Evolutionary conservation across 2,329 filamentous ascomycete species (phyloP).

Genomic region (Alternaria novae-zelandiae): DNA sequence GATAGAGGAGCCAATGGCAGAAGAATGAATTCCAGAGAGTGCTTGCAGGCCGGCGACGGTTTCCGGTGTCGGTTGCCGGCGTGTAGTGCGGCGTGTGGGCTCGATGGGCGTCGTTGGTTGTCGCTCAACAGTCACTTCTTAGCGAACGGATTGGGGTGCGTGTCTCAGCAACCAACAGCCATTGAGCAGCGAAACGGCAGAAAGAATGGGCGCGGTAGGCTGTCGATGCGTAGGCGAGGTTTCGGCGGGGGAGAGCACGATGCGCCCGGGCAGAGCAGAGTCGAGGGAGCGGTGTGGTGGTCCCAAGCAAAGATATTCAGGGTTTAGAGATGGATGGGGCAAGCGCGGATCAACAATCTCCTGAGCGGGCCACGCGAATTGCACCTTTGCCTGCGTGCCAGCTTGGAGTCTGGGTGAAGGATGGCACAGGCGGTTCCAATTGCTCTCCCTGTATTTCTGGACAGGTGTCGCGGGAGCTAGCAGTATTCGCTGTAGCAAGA

Average conservation of each 20-base stretch:
- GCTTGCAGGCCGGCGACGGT: background rate
- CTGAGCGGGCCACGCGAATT: conserved; percentile 3
- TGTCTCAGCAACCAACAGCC: conserved; percentile 26
- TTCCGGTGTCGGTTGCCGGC: background rate
- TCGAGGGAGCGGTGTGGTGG: conserved; percentile 39
- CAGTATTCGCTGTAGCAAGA: conserved; percentile 10
- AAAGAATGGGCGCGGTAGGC: conserved; percentile 19
- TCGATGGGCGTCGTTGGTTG: background rate
- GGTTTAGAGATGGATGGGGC: conserved; percentile 32
- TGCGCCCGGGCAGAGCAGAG: conserved; percentile 24
- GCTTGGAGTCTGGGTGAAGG: background rate
- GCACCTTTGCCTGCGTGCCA: background rate
- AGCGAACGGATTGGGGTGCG: conserved; percentile 21
- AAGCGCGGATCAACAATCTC: conserved; percentile 29
- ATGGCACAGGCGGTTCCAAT: background rate
- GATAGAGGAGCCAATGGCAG: background rate
- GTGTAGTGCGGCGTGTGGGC: background rate
- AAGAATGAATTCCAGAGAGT: background rate
- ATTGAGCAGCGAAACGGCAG: conserved; percentile 24
- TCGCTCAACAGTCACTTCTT: background rate
- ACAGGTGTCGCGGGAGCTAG: conserved; percentile 34
- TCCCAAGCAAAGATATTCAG: conserved; percentile 28
- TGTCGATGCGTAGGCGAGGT: conserved; percentile 1
- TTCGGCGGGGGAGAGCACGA: conserved; percentile 21
- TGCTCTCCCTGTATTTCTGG: conserved; percentile 18